Base-by-base conservation (phyloP, 225 moss, liverwort and hornwort genomes). In the Polytrichum formosum region DNA sequence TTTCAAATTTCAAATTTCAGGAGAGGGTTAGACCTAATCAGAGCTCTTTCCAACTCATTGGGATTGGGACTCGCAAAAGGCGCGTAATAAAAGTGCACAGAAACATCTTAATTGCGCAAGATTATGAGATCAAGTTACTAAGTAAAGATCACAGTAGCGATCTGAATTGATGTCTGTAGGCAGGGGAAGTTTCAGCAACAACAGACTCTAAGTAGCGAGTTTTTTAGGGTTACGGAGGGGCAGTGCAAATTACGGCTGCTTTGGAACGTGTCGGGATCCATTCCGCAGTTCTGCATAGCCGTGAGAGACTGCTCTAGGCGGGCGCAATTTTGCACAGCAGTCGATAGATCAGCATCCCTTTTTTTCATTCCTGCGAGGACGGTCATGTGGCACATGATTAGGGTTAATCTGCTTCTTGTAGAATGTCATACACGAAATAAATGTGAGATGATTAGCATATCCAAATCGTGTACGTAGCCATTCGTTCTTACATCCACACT, bases 191-290 rank as follows among this genome's bases (percentile, higher is more conserved):
- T 16, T 16, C 46, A 16, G 46, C 46, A 46, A 46, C 13, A 46
- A 16, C 46, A 16, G 46, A 46, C 13, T 2, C 16, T 16, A 46
- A 2, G 46, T 16, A 46, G 16, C 3, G 46, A 13, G 4, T 46
- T 46, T 31, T 31, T 46, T 13, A 46, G 16, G 16, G 46, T 46
- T 46, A 16, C 46, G 58, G 21, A 58, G 56, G 58, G 20, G 6
- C 20, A 7, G 21, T 67, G 19, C n/a, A 66, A 55, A 54, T 75
- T 84, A 96, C 95, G 95, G 4, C 80, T 88, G 85, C 91, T 90
- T 72, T 93, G 90, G 31, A 86, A 96, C n/a, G 92, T 90, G 59
- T 96, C 90, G 4, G 92, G 80, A 64, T 96, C 93, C 27, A 93
- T 78, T 7, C 73, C 81, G 26, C 90, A 90, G 21, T 85, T 86